These are phyloP conservation scores for Mallotus nudiflorus DNA, from an alignment of 345 rosid genomes.

Conservation along the genomic window DNA sequence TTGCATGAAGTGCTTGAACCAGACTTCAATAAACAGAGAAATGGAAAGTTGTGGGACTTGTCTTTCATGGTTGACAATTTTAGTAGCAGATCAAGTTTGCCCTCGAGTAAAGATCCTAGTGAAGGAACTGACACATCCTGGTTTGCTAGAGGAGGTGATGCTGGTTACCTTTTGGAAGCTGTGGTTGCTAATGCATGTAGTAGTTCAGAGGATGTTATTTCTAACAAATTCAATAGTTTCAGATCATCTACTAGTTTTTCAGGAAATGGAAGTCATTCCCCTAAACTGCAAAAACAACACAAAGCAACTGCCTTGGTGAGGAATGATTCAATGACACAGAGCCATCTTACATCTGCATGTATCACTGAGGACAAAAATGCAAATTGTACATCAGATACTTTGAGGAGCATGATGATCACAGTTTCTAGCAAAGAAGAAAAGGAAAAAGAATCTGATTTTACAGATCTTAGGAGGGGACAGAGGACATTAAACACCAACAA, in stretches of 20 bases:
- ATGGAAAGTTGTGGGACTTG: conserved; percentile 29
- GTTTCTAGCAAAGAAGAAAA: conserved; percentile 17
- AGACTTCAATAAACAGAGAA: conserved; percentile 20
- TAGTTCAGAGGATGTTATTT: conserved; percentile 15
- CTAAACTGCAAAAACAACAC: conserved; percentile 18
- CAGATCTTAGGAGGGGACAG: conserved; percentile 27
- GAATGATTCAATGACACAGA: conserved; percentile 16
- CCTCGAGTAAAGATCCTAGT: conserved; percentile 9
- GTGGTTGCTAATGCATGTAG: conserved; percentile 29
- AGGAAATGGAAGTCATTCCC: conserved; percentile 7
- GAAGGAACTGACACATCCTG: conserved; percentile 25
- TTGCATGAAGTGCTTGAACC: conserved; percentile 49
- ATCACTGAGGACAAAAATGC: conserved; percentile 1
- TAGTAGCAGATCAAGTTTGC: conserved; percentile 10
- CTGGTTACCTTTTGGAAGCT: conserved; percentile 48
- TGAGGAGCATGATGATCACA: conserved; percentile 28
- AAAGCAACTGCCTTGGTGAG: conserved; percentile 7
- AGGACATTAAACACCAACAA: conserved; percentile 27
- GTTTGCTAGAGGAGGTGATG: conserved; percentile 24
- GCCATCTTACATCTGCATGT: conserved; percentile 22
- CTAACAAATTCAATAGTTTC: neutral
- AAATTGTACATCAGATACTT: conserved; percentile 22
- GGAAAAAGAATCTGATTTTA: conserved; percentile 1
- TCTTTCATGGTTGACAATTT: conserved; percentile 22
- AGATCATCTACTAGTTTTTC: conserved; percentile 19